phyloP scores from a whole-genome alignment of 2,329 filamentous ascomycete genomes.

The Pseudophaeomoniella oleicola region DNA sequence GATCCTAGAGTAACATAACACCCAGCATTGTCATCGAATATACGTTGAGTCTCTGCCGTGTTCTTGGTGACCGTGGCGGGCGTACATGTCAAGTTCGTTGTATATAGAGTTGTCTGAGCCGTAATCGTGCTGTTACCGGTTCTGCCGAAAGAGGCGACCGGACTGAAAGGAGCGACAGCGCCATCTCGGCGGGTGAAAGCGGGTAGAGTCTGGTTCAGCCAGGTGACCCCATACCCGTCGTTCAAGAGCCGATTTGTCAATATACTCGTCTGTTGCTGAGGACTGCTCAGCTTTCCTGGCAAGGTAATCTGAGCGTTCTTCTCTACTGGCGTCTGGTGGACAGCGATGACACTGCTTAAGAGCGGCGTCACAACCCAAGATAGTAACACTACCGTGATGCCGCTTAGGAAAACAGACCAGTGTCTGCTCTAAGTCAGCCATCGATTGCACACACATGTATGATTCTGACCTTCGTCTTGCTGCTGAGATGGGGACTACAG shows the following conservation, averaged over 20 bases:
- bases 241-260: constrained; percentile 27
- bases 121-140: constrained; percentile 5
- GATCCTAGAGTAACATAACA: not conserved
- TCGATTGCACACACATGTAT: not conserved
- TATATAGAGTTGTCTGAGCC: constrained; percentile 15
- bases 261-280: not conserved
- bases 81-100: constrained; percentile 18
- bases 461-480: constrained; percentile 2
- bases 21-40: not conserved
- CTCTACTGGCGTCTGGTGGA: not conserved
- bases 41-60: not conserved
- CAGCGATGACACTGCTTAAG: not conserved
- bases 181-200: constrained; percentile 3
- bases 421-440: constrained; percentile 1
- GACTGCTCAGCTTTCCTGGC: not conserved
- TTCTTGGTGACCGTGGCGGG: not conserved
- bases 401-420: constrained; percentile 1
- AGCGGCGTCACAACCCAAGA: constrained; percentile 1
- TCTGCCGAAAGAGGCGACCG: not conserved
- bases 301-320: not conserved
- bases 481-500: constrained; percentile 1
- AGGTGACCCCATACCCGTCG: constrained; percentile 28
- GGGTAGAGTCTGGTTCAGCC: constrained; percentile 14
- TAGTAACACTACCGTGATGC: not conserved
- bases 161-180: constrained; percentile 6